A percentile compares a stretch with the other conserved stretches of the same genome.
Evolutionary conservation across 805 yeast species (phyloP).

Genomic region (Tetrapisispora pingtungensis): DNA sequence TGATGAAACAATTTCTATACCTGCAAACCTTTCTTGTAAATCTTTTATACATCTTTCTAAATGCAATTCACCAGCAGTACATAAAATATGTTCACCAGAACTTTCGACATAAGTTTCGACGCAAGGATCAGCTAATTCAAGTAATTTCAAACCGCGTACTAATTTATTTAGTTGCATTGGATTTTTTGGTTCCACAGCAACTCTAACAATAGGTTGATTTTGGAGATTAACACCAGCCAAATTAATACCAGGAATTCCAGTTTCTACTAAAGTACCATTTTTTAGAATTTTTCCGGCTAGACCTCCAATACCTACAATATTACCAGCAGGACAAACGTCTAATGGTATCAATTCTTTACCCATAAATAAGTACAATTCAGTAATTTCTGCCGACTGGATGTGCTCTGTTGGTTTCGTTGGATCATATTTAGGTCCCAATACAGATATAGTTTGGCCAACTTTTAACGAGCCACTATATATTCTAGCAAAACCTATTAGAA

Average conservation of each 20-base stretch:
- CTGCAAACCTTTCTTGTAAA: conserved; percentile 82
- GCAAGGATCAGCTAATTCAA: conserved; percentile 90
- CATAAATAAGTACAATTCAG: conserved; percentile 75
- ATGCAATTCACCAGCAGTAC: conserved; percentile 95
- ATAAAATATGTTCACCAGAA: conserved; percentile 84
- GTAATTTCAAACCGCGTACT: conserved; percentile 65
- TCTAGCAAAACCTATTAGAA: conserved; percentile 78
- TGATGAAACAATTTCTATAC: conserved; percentile 74
- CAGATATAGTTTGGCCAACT: conserved; percentile 64
- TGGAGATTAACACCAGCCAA: conserved; percentile 65
- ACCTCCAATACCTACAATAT: conserved; percentile 90
- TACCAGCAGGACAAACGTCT: conserved; percentile 83
- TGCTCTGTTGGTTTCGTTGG: conserved; percentile 52
- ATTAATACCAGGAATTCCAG: conserved; percentile 53
- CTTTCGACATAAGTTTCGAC: conserved; percentile 80
- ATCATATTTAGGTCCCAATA: conserved; percentile 81
- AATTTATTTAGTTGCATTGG: conserved; percentile 70
- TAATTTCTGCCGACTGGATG: conserved; percentile 46
- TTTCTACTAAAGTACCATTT: conserved; percentile 69
- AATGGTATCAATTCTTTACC: conserved; percentile 80
- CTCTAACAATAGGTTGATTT: conserved; percentile 86
- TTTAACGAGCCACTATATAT: conserved; percentile 75
- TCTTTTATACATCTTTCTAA: conserved; percentile 91
- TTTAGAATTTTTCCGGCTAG: conserved; percentile 73
- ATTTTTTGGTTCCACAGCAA: conserved; percentile 90